phyloP scores from a whole-genome alignment of 2,329 filamentous ascomycete species.

The Akanthomyces muscarius region DNA sequence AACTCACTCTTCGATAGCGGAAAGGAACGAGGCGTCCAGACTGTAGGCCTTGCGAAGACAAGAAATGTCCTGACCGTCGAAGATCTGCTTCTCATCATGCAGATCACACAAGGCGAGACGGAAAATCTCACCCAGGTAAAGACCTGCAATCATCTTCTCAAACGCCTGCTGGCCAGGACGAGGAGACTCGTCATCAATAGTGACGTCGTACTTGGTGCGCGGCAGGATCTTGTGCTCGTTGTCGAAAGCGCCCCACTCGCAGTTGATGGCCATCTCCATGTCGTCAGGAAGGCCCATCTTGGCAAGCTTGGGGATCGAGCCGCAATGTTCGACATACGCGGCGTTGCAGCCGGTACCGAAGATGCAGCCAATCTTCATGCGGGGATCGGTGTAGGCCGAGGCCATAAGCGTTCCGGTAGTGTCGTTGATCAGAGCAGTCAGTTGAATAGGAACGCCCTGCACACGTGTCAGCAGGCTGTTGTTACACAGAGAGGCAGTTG shows the following conservation, averaged over 20 bases:
- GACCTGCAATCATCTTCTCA: conserved; percentile 95
- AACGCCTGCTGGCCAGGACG: conserved; percentile 92
- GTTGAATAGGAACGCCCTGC: conserved; percentile 83
- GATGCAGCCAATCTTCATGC: conserved; percentile 94
- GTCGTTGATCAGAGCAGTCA: conserved; percentile 93
- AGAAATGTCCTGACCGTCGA: conserved; percentile 76
- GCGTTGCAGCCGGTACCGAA: conserved; percentile 98
- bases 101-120: conserved; percentile 81
- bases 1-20: conserved; percentile 79
- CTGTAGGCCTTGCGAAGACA: conserved; percentile 82
- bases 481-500: background rate
- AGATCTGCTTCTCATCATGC: conserved; percentile 74
- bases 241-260: conserved; percentile 95
- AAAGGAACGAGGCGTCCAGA: conserved; percentile 89
- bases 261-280: conserved; percentile 91
- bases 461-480: background rate
- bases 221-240: conserved; percentile 88
- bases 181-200: conserved; percentile 86
- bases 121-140: conserved; percentile 94
- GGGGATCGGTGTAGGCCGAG: conserved; percentile 89
- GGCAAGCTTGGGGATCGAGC: conserved; percentile 87
- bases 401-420: conserved; percentile 96
- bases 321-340: conserved; percentile 93
- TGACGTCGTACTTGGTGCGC: conserved; percentile 77
- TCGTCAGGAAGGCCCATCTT: conserved; percentile 84